Evolutionary conservation across 208 protist species (phyloP).

Genomic region (Phytomonas sp.): DNA sequence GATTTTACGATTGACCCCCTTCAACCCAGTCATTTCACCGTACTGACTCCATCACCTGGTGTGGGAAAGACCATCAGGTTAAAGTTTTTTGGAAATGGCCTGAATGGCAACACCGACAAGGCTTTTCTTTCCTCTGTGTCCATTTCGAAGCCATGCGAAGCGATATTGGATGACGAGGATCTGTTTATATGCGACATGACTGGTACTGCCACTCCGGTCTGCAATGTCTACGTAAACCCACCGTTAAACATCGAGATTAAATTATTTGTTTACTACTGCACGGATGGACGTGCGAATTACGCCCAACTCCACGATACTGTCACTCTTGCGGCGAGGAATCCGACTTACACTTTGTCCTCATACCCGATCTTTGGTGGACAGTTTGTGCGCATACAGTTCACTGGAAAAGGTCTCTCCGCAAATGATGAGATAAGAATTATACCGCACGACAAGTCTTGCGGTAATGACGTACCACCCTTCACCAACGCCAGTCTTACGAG

Average conservation of each 20-base stretch:
- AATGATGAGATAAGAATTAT: slow-evolving; percentile 54
- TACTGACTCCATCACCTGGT: slow-evolving; percentile 24
- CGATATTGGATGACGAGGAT: background rate
- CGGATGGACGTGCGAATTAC: slow-evolving; percentile 35
- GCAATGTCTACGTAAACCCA: slow-evolving; percentile 58
- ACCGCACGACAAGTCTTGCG: slow-evolving; percentile 1
- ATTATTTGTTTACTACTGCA: slow-evolving; percentile 71
- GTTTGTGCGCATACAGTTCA: slow-evolving; percentile 38
- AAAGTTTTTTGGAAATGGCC: slow-evolving; percentile 47
- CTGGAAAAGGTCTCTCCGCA: slow-evolving; percentile 34
- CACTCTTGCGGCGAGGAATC: slow-evolving; percentile 49
- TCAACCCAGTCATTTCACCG: slow-evolving; percentile 65
- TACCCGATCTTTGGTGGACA: slow-evolving; percentile 69
- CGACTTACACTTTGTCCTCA: slow-evolving; percentile 49
- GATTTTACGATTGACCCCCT: slow-evolving; percentile 79
- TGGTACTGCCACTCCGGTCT: slow-evolving; percentile 27
- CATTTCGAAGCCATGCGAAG: slow-evolving; percentile 24
- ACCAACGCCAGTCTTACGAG: slow-evolving; percentile 24
- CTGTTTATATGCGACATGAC: slow-evolving; percentile 38
- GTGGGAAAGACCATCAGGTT: slow-evolving; percentile 48
- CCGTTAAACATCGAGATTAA: slow-evolving; percentile 32
- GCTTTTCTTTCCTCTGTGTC: slow-evolving; percentile 46
- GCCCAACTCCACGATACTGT: slow-evolving; percentile 44
- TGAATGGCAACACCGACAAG: slow-evolving; percentile 39
- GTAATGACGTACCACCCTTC: slow-evolving; percentile 4